Percentiles rank a stretch among this genome's conserved stretches.
phyloP scores from a whole-genome alignment of 306 rosid species.

The Rosa multiflora region DNA sequence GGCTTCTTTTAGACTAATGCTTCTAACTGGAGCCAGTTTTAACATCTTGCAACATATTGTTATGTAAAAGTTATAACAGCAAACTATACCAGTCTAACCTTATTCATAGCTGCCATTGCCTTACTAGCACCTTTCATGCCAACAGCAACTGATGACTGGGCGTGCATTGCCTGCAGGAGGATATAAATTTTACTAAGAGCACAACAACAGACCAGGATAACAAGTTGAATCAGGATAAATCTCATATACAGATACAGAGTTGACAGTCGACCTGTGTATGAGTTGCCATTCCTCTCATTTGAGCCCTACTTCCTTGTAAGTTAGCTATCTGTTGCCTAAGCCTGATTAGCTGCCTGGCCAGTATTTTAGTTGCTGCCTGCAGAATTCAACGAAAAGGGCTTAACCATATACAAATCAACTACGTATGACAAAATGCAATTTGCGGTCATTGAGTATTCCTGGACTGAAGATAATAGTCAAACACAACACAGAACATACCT shows the following conservation, averaged over 20 bases:
- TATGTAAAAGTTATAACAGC: background rate
- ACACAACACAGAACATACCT: conserved; percentile 43
- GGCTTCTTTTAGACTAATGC: background rate
- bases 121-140: conserved; percentile 91
- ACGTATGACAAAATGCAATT: background rate
- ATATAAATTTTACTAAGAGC: conserved; percentile 24
- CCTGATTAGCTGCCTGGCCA: conserved; percentile 92
- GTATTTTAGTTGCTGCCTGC: conserved; percentile 85
- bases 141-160: conserved; percentile 89
- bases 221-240: background rate
- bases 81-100: conserved; percentile 49
- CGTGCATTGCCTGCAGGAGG: conserved; percentile 81
- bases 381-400: conserved; percentile 25
- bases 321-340: conserved; percentile 94
- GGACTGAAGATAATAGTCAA: background rate
- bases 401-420: conserved; percentile 8
- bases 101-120: conserved; percentile 89
- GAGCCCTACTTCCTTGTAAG: conserved; percentile 99
- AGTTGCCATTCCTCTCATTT: conserved; percentile 98
- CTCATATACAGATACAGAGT: background rate
- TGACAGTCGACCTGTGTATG: conserved; percentile 78
- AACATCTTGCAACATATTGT: background rate
- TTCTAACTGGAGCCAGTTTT: background rate
- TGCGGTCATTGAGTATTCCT: background rate
- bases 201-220: background rate